Base-by-base conservation (phyloP, 257 asterid species). In the Gentiana dahurica region DNA sequence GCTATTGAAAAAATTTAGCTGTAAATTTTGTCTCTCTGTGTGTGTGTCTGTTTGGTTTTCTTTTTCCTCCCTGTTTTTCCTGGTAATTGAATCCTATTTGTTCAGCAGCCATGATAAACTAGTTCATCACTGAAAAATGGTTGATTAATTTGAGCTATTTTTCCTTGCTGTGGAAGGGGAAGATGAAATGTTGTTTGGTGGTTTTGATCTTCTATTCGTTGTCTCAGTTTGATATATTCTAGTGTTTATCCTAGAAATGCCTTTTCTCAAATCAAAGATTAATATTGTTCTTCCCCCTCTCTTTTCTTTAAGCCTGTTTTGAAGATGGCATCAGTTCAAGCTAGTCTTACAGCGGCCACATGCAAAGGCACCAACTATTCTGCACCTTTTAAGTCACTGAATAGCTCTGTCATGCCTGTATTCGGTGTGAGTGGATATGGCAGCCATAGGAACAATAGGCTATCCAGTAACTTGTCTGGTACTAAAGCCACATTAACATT, bases 401-500 rank as follows among this genome's bases (percentile, higher is more conserved):
- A 36, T 58, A 73, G 76, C 71, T 71, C 85, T 36, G 75, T 80
- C 76, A 69, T 79, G 65, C 77, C 79, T n/a, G 86, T 95, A 53
- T 59, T 67, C 7, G 78, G 75, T 57, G 55, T 76, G 59, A 74
- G 59, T 3, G 77, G 76, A 32, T 87, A 70, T 45, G 60, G 58
- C 54, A 2, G 53, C 4, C 33, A 65, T 61, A 67, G 73, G 65
- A 80, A 70, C 71, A 86, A 73, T 3, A 57, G 69, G 0, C 35
- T 69, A 15, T 49, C 58, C 10, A 36, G 75, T 71, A 62, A 65
- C 24, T 63, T 59, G 44, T 33, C 74, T 0, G 68, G 73, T 37
- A 72, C 82, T 60, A 83, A 68, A 73, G 95, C 94, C 62, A 79
- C 95, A 51, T 55, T 85, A 65, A 91, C 96, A 56, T 81, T 85